Evolutionary conservation across 805 yeast species (phyloP).

Genomic region (Metschnikowia similis): DNA sequence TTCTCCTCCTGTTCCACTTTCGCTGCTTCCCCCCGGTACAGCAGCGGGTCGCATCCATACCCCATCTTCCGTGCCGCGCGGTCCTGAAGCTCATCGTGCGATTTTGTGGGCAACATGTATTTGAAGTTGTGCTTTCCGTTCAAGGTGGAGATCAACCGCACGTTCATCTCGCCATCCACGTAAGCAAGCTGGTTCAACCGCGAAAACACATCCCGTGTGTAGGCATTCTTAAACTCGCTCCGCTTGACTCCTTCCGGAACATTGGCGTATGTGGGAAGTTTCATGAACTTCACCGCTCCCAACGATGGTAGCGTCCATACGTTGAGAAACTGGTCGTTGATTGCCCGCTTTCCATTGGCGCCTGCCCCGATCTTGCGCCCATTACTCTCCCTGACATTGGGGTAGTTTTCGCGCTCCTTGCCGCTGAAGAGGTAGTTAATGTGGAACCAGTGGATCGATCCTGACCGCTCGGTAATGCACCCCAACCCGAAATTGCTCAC

Average conservation of each 20-base stretch:
- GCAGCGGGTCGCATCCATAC: conserved; percentile 4
- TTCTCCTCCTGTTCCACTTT: conserved; percentile 6
- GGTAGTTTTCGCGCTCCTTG: conserved; percentile 26
- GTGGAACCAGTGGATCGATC: conserved; percentile 61
- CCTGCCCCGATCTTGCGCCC: not conserved
- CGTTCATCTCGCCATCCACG: conserved; percentile 26
- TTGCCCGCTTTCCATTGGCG: not conserved
- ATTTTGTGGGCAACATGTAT: conserved; percentile 36
- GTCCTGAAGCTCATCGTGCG: not conserved
- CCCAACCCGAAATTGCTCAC: conserved; percentile 43
- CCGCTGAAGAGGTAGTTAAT: conserved; percentile 37
- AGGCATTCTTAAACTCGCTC: not conserved
- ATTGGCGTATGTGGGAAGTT: conserved; percentile 20
- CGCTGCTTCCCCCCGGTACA: not conserved
- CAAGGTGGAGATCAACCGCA: conserved; percentile 33
- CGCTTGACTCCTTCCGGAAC: conserved; percentile 2
- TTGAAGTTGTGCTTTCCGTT: conserved; percentile 36
- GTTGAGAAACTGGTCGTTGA: conserved; percentile 23
- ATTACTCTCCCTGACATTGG: conserved; percentile 19
- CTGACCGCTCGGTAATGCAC: conserved; percentile 49
- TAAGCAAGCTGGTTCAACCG: conserved; percentile 27
- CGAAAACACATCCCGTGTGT: not conserved
- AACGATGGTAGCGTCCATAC: conserved; percentile 47
- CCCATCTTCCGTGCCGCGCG: not conserved
- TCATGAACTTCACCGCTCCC: conserved; percentile 25